A percentile compares a stretch with the other conserved stretches of the same genome.
phyloP scores from a whole-genome alignment of 2,329 filamentous ascomycete species.

The Stromatinia cepivora region DNA sequence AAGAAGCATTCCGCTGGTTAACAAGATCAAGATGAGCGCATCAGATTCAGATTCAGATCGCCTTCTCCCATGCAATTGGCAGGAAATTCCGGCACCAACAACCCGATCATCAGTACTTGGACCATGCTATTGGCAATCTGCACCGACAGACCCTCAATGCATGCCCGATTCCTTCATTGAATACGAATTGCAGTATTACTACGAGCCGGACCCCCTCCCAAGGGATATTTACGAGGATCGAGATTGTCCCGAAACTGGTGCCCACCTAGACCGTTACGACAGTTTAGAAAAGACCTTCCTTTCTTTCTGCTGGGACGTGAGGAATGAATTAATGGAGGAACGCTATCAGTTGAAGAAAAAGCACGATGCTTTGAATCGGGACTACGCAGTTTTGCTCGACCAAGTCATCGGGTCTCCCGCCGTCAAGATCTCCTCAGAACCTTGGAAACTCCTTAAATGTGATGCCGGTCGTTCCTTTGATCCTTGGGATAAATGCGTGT shows the following conservation, averaged over 20 bases:
- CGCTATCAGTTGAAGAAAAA: not conserved
- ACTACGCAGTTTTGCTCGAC: not conserved
- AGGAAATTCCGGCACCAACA: not conserved
- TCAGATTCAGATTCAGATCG: too few species aligned
- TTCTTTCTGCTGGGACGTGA: too few species aligned
- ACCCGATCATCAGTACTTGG: not conserved
- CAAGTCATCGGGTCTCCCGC: not conserved
- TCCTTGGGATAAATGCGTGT: not conserved
- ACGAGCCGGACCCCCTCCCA: too few species aligned
- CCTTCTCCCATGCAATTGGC: not conserved
- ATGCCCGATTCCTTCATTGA: not conserved
- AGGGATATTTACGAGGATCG: not conserved
- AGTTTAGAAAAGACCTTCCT: fast-evolving
- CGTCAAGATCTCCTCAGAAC: not conserved
- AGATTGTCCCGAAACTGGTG: not conserved
- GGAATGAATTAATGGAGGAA: not conserved
- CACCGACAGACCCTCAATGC: not conserved
- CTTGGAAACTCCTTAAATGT: fast-evolving
- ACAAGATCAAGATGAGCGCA: not conserved
- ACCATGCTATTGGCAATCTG: not conserved
- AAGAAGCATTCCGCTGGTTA: not conserved
- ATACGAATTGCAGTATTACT: not conserved
- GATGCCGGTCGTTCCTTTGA: not conserved
- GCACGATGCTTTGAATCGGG: not conserved
- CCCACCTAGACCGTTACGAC: not conserved